Base-by-base conservation (phyloP, 148 eudicot genomes). In the Heliamphora exappendiculata region DNA sequence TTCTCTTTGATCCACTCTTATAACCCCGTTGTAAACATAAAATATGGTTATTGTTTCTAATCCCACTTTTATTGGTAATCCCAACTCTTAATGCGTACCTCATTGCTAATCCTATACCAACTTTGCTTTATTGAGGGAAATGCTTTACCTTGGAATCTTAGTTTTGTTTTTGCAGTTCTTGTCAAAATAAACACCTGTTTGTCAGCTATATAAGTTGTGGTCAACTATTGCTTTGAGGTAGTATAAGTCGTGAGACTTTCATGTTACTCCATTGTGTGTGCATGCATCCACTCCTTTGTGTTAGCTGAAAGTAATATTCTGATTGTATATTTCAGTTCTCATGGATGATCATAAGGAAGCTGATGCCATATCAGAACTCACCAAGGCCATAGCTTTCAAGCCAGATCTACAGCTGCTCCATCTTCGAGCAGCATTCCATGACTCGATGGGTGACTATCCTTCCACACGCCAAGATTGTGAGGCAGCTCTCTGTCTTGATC, bases 341-440 rank as follows among this genome's bases (percentile, higher is more conserved):
- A 89, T 89, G 93, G 90, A 89, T 83, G 93, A 89, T 76, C 93
- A 86, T 80, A 87, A 86, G 78, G 90, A 89, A 81, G 87, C 84
- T 8, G 90, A 89, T 78, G 93, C 93, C 60, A 87, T 89, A 17
- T 75, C 74, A 42, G 93, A 87, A 79, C 89, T 89, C 33, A 82
- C 93, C 57, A 86, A 66, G 59, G 90, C 90, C 78, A 87, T 89
- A 77, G 79, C 86, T 78, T 89, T 89, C 82, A 89, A 86, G 79
- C 90, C 89, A 1, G 93, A 89, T 76, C 76, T 87, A 82, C 93
- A 87, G 71, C 87, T 89, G 36, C 85, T 89, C 58, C 90, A 89
- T 86, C 93, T 89, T 19, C 84, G 93, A 73, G 93, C 93, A 54
- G 90, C 93, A 70, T 89, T 89, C 80, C 87, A 87, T 3, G 93